Base-by-base conservation (phyloP, 2,329 filamentous ascomycete species). In the Knoxdaviesia proteae region DNA sequence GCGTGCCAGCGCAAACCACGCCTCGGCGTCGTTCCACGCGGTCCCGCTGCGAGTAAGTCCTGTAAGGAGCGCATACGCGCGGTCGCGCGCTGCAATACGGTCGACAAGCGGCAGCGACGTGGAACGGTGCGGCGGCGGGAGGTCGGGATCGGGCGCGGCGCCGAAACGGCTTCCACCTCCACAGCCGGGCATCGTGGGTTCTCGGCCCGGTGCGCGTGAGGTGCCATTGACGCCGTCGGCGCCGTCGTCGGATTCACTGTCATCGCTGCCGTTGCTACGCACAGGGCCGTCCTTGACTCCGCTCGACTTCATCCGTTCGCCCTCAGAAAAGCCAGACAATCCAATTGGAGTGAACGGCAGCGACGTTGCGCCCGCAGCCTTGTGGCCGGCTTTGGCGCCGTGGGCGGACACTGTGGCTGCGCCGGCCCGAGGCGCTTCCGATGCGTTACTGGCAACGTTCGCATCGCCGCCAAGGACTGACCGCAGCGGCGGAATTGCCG, bases 1-100 rank as follows among this genome's bases (percentile, higher is more conserved):
- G 48, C 84, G 69, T 0, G 86, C 83, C 34, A 98, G 69, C 5
- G 80, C 74, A 53, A 84, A 88, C 90, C 90, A 98, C 5, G 88
- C 90, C 55, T 96, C 90, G 0, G 83, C 77, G 56, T 80, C 74
- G 58, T 94, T 88, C 90, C 90, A 98, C 0, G 84, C 83, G 8
- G 67, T 69, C 6, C 88, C 88, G 6, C 87, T 71, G 56, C 86
- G 92, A 3, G 87, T 96, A 42, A 96, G 63, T 0, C 76, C 74
- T 0, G 80, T 81, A 3, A 98, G 65, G 10, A 98, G 68, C 8
- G 78, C 80, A 54, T 86, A 90, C 0, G 90, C 90, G 41, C 90
- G 73, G 55, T 96, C 90, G 20, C 88, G 76, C 10, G 87, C 83
- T 4, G 87, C 83, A n/a, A 96, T 72, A 7, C 86, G 75, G 56